Percentiles rank a stretch among this genome's conserved stretches.
These are phyloP conservation scores for Nakazawaea holstii DNA, from an alignment of 805 yeast genomes.

Conservation along the genomic window DNA sequence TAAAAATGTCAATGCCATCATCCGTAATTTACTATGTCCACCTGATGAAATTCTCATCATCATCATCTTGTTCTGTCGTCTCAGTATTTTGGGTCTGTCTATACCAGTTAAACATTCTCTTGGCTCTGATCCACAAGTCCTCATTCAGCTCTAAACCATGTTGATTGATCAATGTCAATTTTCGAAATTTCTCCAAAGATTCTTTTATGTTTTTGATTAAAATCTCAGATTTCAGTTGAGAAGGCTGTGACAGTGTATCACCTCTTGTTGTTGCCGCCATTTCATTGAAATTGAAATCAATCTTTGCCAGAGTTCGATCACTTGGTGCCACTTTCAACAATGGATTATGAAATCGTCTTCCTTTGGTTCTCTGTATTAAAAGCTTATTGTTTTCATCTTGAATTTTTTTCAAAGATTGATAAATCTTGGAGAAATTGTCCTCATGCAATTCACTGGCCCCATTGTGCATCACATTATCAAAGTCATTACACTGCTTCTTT, in stretches of 20 bases:
- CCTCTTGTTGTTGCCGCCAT: neutral
- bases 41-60: constrained; percentile 3
- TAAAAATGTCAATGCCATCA: neutral
- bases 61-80: neutral
- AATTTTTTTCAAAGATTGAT: constrained; percentile 6
- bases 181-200: constrained; percentile 3
- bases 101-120: constrained; percentile 1
- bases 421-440: constrained; percentile 3
- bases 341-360: constrained; percentile 10
- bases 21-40: neutral
- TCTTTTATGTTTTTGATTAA: neutral
- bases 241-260: neutral
- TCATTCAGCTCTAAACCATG: neutral
- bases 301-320: neutral
- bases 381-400: constrained; percentile 7
- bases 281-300: constrained; percentile 1
- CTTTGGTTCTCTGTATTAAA: neutral
- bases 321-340: constrained; percentile 1
- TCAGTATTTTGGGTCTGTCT: neutral
- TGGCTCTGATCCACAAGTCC: constrained; percentile 9
- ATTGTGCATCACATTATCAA: neutral
- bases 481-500: constrained; percentile 4
- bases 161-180: neutral
- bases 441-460: neutral
- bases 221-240: neutral